Conservation (phyloP, 176 grass and related monocot species). For the Oryza glumipatula region DNA sequence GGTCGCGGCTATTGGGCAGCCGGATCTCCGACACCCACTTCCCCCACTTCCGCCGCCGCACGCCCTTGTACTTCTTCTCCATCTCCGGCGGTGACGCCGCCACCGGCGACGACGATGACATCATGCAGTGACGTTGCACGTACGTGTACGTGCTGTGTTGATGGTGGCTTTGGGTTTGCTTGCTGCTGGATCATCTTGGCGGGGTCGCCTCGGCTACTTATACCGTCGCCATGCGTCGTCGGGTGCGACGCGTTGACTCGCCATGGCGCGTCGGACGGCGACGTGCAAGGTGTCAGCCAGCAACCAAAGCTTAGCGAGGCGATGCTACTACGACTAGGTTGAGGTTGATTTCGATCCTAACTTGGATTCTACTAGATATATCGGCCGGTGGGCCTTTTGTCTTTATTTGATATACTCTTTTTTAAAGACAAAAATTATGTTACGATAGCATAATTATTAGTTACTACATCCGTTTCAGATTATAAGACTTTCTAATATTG, state of each 20-base stretch:
- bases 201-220: slow-evolving; percentile 12
- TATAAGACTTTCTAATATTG: too few relatives aligned
- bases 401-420: neutral
- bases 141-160: too few relatives aligned
- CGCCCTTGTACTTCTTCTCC: slow-evolving; percentile 72
- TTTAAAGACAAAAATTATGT: neutral
- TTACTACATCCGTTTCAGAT: too few relatives aligned
- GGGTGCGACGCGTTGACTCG: slow-evolving; percentile 44
- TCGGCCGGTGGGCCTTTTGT: neutral
- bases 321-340: too few relatives aligned
- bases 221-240: slow-evolving; percentile 26
- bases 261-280: slow-evolving; percentile 52
- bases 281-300: slow-evolving; percentile 39
- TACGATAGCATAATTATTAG: too few relatives aligned
- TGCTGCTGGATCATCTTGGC: too few relatives aligned
- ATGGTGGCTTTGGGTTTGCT: neutral
- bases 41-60: slow-evolving; percentile 91
- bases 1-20: slow-evolving; percentile 84
- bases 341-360: neutral
- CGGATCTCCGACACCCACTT: slow-evolving; percentile 99
- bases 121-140: neutral
- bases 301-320: neutral
- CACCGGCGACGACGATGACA: slow-evolving; percentile 23
- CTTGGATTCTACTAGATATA: neutral
- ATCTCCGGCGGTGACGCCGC: slow-evolving; percentile 7